Evolutionary conservation across 108 stramenopile species (phyloP).

Genomic region (Pseudonitzschia pungens): DNA sequence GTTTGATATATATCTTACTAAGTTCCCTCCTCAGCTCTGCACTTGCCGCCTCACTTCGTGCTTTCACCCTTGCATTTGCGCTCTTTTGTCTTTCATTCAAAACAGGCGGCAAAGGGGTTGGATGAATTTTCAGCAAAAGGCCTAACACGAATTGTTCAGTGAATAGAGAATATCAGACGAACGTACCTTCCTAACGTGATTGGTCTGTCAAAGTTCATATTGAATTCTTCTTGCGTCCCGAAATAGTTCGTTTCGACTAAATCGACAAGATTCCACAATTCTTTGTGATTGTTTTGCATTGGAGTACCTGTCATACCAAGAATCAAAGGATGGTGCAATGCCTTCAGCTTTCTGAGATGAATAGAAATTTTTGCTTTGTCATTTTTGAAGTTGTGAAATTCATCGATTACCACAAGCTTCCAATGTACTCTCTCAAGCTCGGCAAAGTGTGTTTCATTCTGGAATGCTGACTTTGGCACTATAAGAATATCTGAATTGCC

Average conservation of each 20-base stretch:
- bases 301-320: conserved; percentile 64
- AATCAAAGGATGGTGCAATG: conserved; percentile 24
- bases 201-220: conserved; percentile 43
- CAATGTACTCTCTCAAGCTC: conserved; percentile 49
- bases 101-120: background rate
- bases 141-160: background rate
- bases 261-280: conserved; percentile 76
- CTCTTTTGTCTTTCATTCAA: conserved; percentile 20
- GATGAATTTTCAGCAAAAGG: background rate
- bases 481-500: conserved; percentile 74
- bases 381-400: conserved; percentile 80
- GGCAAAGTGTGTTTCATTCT: conserved; percentile 8
- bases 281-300: conserved; percentile 74
- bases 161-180: background rate
- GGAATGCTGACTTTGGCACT: conserved; percentile 55
- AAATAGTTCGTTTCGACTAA: conserved; percentile 65
- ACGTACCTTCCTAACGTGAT: conserved; percentile 66
- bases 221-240: conserved; percentile 60
- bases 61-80: conserved; percentile 37
- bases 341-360: conserved; percentile 40
- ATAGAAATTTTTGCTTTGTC: conserved; percentile 16
- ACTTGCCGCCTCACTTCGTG: conserved; percentile 36
- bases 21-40: conserved; percentile 47
- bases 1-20: conserved; percentile 46
- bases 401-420: conserved; percentile 84